phyloP scores from a whole-genome alignment of 306 rosid species.

The Cucurbita maxima region DNA sequence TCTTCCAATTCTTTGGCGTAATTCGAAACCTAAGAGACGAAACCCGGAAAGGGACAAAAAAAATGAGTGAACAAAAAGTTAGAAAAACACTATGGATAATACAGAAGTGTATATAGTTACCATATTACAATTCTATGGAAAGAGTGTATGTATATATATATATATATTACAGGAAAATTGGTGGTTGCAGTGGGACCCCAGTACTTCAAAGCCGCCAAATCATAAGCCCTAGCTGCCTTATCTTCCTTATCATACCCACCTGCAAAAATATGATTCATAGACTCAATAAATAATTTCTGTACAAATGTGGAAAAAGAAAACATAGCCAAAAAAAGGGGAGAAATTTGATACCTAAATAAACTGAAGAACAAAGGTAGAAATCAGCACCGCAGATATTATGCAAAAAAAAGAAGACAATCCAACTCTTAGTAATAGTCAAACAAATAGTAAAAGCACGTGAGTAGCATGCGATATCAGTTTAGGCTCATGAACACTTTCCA shows the following conservation, averaged over 20 bases:
- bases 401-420: slow-evolving; percentile 5
- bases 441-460: slow-evolving; percentile 12
- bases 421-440: neutral
- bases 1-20: slow-evolving; percentile 73
- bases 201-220: slow-evolving; percentile 92
- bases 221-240: slow-evolving; percentile 96
- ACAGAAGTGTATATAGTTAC: neutral
- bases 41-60: neutral
- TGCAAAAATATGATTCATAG: slow-evolving; percentile 7
- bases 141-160: neutral
- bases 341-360: slow-evolving; percentile 67
- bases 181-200: slow-evolving; percentile 96
- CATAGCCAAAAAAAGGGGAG: neutral
- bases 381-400: slow-evolving; percentile 45
- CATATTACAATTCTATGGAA: neutral
- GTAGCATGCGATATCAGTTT: slow-evolving; percentile 10
- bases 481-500: slow-evolving; percentile 10
- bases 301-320: too few relatives aligned
- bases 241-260: slow-evolving; percentile 99
- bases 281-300: neutral
- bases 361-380: slow-evolving; percentile 31
- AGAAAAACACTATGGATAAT: neutral
- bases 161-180: slow-evolving; percentile 61
- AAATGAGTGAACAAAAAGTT: neutral
- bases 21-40: slow-evolving; percentile 39